Conservation (phyloP, 495 filamentous ascomycete species). For the Sordaria brevicollis region DNA sequence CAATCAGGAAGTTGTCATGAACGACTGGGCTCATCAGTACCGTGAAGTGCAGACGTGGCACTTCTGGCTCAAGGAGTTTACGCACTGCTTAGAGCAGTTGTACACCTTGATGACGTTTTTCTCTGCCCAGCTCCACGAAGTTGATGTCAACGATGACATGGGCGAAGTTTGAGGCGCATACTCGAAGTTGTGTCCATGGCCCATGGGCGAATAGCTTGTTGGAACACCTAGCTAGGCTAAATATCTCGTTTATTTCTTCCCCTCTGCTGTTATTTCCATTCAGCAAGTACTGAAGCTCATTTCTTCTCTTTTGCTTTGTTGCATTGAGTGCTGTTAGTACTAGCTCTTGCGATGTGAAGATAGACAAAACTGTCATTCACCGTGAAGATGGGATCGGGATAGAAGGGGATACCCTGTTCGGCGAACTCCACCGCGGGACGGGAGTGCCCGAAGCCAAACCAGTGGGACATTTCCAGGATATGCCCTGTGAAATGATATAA, state of each 20-base stretch:
- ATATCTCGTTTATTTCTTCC: background rate
- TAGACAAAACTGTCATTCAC: no score
- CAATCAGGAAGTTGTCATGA: background rate
- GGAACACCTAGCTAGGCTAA: background rate
- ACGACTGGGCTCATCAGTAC: background rate
- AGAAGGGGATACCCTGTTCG: no score
- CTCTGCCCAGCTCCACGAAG: background rate
- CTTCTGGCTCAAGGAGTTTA: background rate
- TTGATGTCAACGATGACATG: background rate
- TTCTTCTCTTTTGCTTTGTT: no score
- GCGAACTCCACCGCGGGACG: no score
- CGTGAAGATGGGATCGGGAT: no score
- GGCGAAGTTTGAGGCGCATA: background rate
- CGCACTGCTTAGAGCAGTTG: background rate
- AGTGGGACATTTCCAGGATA: no score
- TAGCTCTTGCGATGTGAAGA: no score
- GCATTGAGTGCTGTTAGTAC: no score
- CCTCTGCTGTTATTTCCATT: no score
- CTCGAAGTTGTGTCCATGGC: background rate
- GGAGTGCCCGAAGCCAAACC: no score
- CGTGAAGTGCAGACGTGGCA: background rate
- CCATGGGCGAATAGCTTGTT: fast-evolving
- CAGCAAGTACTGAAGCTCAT: no score
- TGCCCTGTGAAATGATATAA: no score
- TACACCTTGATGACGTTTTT: background rate